Evolutionary conservation across 2,329 filamentous ascomycete genomes (phyloP), one percentile per base, ranked within the genome.

Genomic region (Pseudogymnoascus sp.): DNA sequence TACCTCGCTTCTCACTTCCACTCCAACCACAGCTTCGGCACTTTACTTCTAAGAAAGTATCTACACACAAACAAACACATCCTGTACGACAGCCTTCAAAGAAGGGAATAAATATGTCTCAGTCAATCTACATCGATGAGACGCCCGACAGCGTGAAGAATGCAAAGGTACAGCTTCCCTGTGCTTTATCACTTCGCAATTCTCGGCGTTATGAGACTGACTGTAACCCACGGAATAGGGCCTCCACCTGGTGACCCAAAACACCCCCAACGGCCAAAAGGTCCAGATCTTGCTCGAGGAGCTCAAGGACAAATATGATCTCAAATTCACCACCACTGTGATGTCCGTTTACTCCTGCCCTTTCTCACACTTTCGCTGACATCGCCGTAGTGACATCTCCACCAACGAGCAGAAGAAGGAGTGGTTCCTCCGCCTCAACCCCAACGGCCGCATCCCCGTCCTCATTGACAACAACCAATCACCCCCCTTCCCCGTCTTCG

Each of bases 341-440:
- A 79, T 81, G 33, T 39, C 11, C 21, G 61, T 21, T 26, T 43
- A 39, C 52, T 55, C 38, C 31, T 31, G 26, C 8, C 31, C 29
- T 3, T 29, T 16, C 12, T 12, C 45, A 33, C n/a, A 33, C n/a
- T 31, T 19, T 1, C n/a, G 19, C 45, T 55, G 11, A 55, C 29
- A 55, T 55, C 26, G 4, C 3, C 4, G 1, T n/a, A 55, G 38
- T 67, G 73, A 81, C 69, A 80, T 81, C 67, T 72, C 69, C 59
- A 81, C 78, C 64, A 82, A 82, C 66, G 80, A 78, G 65, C 80
- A 83, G 67, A 83, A 83, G 74, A 79, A 81, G 63, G 80, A 83
- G 58, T 83, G 78, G 78, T 81, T 80, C 67, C 72, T 81, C 4
- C 71, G 74, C 11, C 71, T 81, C 10, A 75, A 81, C 62, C 76